Base-by-base conservation (phyloP, 257 asterid genomes). In the Linderniella brevidens region DNA sequence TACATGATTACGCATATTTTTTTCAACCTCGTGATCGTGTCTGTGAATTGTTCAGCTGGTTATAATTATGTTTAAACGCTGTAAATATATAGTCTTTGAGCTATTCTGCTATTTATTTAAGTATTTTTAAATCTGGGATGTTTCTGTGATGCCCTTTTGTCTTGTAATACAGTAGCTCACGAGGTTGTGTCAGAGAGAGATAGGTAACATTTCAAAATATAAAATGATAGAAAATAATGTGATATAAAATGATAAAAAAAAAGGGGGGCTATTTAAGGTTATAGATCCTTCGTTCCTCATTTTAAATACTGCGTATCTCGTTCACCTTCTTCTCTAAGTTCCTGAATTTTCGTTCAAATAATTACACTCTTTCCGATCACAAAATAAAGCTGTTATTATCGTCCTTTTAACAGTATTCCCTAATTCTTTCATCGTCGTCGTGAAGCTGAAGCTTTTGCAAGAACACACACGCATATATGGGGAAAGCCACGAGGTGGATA, bases 401-500 rank as follows among this genome's bases (percentile, higher is more conserved):
- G 41, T 63, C 52, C 54, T 58, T 48, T 19, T 47, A 14, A 15
- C 17, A 9, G 37, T 25, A 25, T 25, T 25, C 32, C 32, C 32
- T 25, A 25, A 25, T 25, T 25, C 32, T 25, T 16, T 11, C 29
- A 0, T 12, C 8, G 13, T 19, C 14, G 32, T 35, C 42, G 36
- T 13, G 1, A 15, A 17, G 7, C 40, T 5, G 52, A 4, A n/a
- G 35, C 25, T 17, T 35, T 11, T 50, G 18, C n/a, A 40, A 41
- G 12, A 44, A 17, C 54, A 46, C 39, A 62, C 52, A 15, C 62
- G 7, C 14, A 38, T 9, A 44, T 48, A 87, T 87, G 97, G 93
- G 92, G 41, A 83, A 74, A 70, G 95, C 92, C 58, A 50, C 81
- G 9, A 75, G 81, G 55, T 82, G 95, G 95, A 56, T 87, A 1